Base-by-base conservation (phyloP, 2,329 filamentous ascomycete genomes). In the Bipolaris oryzae region DNA sequence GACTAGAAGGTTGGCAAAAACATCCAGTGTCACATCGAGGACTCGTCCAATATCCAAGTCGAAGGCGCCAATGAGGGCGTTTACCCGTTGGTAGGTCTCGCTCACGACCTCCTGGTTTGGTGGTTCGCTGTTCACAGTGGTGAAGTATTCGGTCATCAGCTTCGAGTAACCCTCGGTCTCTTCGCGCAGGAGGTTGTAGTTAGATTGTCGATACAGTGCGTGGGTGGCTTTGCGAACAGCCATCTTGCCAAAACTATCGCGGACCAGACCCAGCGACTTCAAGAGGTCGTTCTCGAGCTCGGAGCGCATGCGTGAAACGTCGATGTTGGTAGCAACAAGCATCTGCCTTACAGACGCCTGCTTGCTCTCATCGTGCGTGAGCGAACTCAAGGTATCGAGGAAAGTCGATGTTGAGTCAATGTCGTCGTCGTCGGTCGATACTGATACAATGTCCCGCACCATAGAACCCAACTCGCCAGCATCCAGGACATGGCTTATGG, bases 151-250 rank as follows among this genome's bases (percentile, higher is more conserved):
- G 0, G 94, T 97, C 58, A 96, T 87, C 44, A 99, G 85, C 76
- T 99, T 99, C 0, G 95, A 93, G 73, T 96, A 99, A 38, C 96
- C 95, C 77, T 99, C 95, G 0, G 92, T 92, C 77, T 99, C 95
- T 78, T 99, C 95, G 42, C 95, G 88, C 18, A 99, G 81, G 7
- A 99, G 80, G 70, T 99, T 99, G 81, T 96, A 98, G 76, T 96
- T 98, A 13, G 94, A 92, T 77, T 98, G 95, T 58, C 93, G 89
- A 75, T 99, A 99, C 0, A 99, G 84, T 4, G 95, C 82, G 68
- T 97, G 96, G 7, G 95, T 99, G 46, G 93, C 90, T 71, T 96
- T 92, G 53, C 94, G 88, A 63, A 96, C 92, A 15, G 89, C 89
- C 72, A 95, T 87, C 64, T 89, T 89, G 55, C 85, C 82, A 74